Conservation (phyloP, 768 basidiomycete species). For the Termitomyces sp. region DNA sequence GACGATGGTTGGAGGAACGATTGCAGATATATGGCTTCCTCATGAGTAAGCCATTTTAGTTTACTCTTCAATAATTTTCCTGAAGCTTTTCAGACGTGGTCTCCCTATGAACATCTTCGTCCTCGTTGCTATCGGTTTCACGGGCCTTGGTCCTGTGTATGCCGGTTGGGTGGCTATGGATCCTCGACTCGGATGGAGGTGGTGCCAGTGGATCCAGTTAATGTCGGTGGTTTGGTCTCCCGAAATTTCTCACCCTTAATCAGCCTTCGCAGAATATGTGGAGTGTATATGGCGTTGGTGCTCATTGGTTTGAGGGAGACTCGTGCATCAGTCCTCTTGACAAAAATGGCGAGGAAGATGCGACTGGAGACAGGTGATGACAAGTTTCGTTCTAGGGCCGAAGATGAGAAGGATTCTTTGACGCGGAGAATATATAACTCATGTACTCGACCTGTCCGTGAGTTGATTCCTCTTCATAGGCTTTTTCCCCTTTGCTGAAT, state of each 20-base stretch:
- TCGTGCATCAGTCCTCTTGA: conserved; percentile 65
- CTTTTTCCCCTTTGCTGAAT: no score
- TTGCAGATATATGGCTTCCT: conserved; percentile 66
- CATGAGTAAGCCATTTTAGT: conserved; percentile 61
- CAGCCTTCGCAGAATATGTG: conserved; percentile 59
- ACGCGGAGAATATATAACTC: conserved; percentile 63
- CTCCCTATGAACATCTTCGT: no score
- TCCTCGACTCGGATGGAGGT: no score
- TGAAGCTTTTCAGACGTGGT: no score
- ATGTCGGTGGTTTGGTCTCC: no score
- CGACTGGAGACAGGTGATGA: conserved; percentile 64
- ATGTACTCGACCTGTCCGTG: conserved; percentile 68
- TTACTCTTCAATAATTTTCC: no score
- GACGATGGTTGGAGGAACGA: conserved; percentile 73
- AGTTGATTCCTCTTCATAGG: no score
- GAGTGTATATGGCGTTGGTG: conserved; percentile 44
- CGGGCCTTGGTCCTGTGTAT: no score
- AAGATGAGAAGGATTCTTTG: conserved; percentile 57
- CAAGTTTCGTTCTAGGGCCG: conserved; percentile 58
- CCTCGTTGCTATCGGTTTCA: no score
- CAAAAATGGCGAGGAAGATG: conserved; percentile 54
- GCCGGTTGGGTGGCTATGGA: no score
- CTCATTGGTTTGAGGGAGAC: conserved; percentile 71
- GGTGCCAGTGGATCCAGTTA: no score
- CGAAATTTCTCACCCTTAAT: no score